A percentile compares a stretch with the other conserved stretches of the same genome.
Evolutionary conservation across 2,329 filamentous ascomycete genomes (phyloP).

Genomic region (Xylariaceae sp.): DNA sequence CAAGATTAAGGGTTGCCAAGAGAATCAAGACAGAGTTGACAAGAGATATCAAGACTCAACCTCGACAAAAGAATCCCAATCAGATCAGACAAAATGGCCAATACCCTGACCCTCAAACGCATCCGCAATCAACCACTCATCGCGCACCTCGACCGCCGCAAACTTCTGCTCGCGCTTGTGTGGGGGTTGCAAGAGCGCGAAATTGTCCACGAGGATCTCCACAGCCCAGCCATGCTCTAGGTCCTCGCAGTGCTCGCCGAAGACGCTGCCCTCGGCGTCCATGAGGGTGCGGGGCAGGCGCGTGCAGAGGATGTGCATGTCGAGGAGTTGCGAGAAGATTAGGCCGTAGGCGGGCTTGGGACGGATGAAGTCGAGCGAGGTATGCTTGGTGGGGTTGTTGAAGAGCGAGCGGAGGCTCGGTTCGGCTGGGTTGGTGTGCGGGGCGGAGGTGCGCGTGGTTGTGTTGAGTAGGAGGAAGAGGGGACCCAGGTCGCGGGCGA

Average conservation of each 20-base stretch:
- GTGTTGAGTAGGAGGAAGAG: slow-evolving; percentile 54
- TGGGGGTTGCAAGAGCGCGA: too few relatives aligned
- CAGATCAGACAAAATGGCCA: slow-evolving; percentile 16
- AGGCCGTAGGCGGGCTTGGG: slow-evolving; percentile 50
- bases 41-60: too few relatives aligned
- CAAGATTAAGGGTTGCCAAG: too few relatives aligned
- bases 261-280: slow-evolving; percentile 36
- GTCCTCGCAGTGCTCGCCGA: slow-evolving; percentile 8
- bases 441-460: slow-evolving; percentile 28
- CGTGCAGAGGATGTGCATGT: slow-evolving; percentile 50
- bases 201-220: slow-evolving; percentile 47
- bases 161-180: too few relatives aligned
- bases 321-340: slow-evolving; percentile 50
- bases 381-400: slow-evolving; percentile 30
- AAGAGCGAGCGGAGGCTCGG: slow-evolving; percentile 49
- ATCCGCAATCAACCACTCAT: slow-evolving; percentile 28
- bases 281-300: slow-evolving; percentile 36
- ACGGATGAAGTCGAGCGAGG: slow-evolving; percentile 22
- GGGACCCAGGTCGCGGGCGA: slow-evolving; percentile 41
- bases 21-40: too few relatives aligned
- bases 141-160: slow-evolving; percentile 40
- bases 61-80: background rate
- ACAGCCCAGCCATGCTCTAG: slow-evolving; percentile 39
- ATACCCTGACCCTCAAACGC: slow-evolving; percentile 34
- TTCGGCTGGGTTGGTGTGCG: slow-evolving; percentile 31